A percentile compares a stretch with the other conserved stretches of the same genome.
Conservation (phyloP, 2,329 filamentous ascomycete genomes). For the Paracoccidioides brasiliensis region DNA sequence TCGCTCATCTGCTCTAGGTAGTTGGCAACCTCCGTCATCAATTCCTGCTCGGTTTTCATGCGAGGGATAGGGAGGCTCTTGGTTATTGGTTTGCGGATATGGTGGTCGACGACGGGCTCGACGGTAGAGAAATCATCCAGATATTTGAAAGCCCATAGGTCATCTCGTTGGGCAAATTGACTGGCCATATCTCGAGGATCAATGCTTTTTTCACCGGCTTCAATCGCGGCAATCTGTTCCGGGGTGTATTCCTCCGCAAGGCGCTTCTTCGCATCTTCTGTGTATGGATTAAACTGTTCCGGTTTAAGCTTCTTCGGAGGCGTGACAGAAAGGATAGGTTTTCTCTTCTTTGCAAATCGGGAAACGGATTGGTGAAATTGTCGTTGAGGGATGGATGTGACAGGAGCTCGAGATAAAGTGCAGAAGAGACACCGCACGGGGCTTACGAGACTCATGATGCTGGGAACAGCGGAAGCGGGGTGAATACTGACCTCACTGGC, state of each 20-base stretch:
- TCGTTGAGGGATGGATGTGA: slow-evolving; percentile 33
- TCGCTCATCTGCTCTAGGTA: slow-evolving; percentile 21
- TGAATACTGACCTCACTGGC: slow-evolving; percentile 9
- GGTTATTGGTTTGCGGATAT: slow-evolving; percentile 37
- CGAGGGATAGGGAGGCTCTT: slow-evolving; percentile 45
- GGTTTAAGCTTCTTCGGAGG: slow-evolving; percentile 14
- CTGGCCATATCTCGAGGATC: slow-evolving; percentile 58
- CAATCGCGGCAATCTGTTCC: slow-evolving; percentile 67
- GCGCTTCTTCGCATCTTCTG: slow-evolving; percentile 48
- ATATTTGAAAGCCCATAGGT: slow-evolving; percentile 61
- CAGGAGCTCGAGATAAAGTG: slow-evolving; percentile 32
- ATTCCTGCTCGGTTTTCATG: slow-evolving; percentile 45
- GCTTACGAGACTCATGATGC: slow-evolving; percentile 37
- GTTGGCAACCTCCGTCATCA: slow-evolving; percentile 43
- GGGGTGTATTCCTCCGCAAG: slow-evolving; percentile 60
- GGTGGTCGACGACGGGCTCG: slow-evolving; percentile 65
- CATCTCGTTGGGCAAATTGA: slow-evolving; percentile 58
- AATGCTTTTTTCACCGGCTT: slow-evolving; percentile 67
- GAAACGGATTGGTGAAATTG: slow-evolving; percentile 36
- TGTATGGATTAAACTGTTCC: slow-evolving; percentile 45
- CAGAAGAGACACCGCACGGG: slow-evolving; percentile 39
- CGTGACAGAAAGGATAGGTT: slow-evolving; percentile 16
- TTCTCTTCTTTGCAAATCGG: slow-evolving; percentile 23
- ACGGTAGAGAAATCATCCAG: slow-evolving; percentile 71
- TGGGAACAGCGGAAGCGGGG: slow-evolving; percentile 16